Base-by-base conservation (phyloP, 2,329 filamentous ascomycete genomes). In the Chrysosporium queenslandicum region DNA sequence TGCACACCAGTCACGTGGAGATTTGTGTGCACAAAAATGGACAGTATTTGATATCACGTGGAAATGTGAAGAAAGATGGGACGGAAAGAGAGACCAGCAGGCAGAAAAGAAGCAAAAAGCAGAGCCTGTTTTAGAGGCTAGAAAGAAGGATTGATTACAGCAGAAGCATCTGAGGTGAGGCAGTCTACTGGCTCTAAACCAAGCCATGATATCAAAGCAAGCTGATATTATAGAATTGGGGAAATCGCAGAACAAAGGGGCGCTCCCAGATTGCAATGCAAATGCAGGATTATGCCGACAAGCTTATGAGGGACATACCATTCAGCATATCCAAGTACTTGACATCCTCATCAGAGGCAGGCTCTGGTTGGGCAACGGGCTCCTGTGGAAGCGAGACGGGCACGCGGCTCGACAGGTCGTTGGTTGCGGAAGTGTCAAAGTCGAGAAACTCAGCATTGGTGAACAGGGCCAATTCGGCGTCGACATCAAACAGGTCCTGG, bases 401-500 rank as follows among this genome's bases (percentile, higher is more conserved):
- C 14, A 52, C 47, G 11, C 43, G 46, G 18, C 41, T 66, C 7
- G 62, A 47, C 9, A n/a, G n/a, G 27, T 29, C 27, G 66, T n/a
- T 65, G 45, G 70, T 58, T 51, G 60, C 50, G 2, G 25, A 37
- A 4, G 55, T 43, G 65, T 90, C 86, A 65, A 85, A 87, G 63
- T 90, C 85, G 66, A 85, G 86, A 68, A 91, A 91, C 60, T 87
- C 81, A 42, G 85, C 82, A 69, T 91, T 90, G 53, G 86, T 87
- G 71, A 90, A 92, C 63, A 89, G 77, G 48, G 83, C 82, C 47
- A 91, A 74, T 58, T 89, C 83, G 55, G 85, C 81, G 60, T 87
- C 83, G 57, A 85, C 73, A 60, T 77, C 77, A 68, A 83, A 78
- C 48, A 75, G 70, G 50, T 76, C 71, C 53, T 74, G 70, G 46